Evolutionary conservation across 805 yeast species (phyloP).

Genomic region (Tetrapisispora iriomotensis): DNA sequence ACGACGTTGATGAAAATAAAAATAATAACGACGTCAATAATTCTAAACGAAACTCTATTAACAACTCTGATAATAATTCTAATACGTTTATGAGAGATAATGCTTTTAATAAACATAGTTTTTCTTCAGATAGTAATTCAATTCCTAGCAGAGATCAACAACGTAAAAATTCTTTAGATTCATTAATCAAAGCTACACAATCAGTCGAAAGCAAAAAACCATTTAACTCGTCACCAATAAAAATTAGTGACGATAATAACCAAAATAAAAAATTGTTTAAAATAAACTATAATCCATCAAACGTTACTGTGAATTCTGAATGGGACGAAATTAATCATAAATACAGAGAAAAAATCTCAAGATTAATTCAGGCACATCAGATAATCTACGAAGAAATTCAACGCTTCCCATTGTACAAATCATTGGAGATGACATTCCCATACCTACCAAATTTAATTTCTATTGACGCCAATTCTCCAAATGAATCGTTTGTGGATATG

Average conservation of each 20-base stretch:
- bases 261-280: background rate
- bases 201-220: conserved; percentile 9
- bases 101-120: too few relatives aligned
- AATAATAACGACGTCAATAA: too few relatives aligned
- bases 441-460: background rate
- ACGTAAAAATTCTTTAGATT: conserved; percentile 14
- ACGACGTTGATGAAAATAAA: background rate
- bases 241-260: background rate
- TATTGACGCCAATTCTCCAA: background rate
- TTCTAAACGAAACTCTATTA: too few relatives aligned
- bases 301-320: background rate
- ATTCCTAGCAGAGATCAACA: background rate
- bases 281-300: background rate
- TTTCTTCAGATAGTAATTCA: background rate
- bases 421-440: conserved; percentile 1
- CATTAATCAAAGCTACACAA: conserved; percentile 19
- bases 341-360: background rate
- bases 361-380: conserved; percentile 1
- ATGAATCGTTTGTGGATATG: background rate
- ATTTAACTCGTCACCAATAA: background rate
- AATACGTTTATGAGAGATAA: too few relatives aligned
- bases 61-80: too few relatives aligned
- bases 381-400: background rate
- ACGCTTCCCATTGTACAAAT: background rate
- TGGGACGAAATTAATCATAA: background rate